Conservation (phyloP, 75 land plant genomes). For the Pinus tabuliformis region DNA sequence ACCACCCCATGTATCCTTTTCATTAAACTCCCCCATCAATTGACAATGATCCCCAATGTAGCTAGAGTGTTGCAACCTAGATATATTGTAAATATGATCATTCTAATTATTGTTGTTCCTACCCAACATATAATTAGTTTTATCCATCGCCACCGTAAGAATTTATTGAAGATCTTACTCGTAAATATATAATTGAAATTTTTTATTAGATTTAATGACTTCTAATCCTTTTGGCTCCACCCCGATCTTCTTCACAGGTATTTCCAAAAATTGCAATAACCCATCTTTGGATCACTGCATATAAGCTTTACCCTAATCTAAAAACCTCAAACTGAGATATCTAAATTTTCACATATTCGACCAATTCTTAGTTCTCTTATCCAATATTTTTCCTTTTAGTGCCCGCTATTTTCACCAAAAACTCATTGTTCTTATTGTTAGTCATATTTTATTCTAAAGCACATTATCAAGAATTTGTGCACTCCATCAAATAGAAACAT, state of each 20-base stretch:
- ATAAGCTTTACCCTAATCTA: neutral
- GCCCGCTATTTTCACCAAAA: too few relatives aligned
- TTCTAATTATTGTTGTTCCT: neutral
- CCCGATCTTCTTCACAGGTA: neutral
- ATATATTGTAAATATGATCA: neutral
- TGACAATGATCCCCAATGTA: neutral
- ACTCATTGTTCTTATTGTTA: too few relatives aligned
- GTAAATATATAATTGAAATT: too few relatives aligned
- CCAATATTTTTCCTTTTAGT: too few relatives aligned
- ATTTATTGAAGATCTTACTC: neutral
- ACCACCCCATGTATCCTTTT: constrained; percentile 3
- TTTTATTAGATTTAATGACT: too few relatives aligned
- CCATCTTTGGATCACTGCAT: neutral
- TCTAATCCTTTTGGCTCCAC: neutral
- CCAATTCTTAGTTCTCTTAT: too few relatives aligned
- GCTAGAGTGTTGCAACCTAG: neutral
- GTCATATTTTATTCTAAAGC: too few relatives aligned
- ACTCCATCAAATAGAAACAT: too few relatives aligned
- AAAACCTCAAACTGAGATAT: neutral
- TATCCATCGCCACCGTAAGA: neutral
- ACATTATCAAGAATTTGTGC: too few relatives aligned
- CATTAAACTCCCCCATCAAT: neutral
- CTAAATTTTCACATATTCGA: too few relatives aligned
- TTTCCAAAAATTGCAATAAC: neutral
- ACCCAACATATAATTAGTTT: neutral